Base-by-base conservation (phyloP, 2,329 filamentous ascomycete genomes). In the Aspergillus japonicus region DNA sequence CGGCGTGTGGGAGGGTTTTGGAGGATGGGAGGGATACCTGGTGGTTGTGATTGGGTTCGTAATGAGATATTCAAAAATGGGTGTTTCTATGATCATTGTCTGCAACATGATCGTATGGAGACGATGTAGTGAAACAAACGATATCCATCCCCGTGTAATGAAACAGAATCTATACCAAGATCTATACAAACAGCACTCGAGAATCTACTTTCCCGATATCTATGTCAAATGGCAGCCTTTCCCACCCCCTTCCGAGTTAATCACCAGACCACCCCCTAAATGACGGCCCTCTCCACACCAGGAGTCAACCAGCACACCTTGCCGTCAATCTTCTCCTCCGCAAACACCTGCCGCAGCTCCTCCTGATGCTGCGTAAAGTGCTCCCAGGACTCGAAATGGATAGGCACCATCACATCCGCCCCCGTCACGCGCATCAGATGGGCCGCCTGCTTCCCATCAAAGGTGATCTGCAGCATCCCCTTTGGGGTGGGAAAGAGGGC, bases 381-480 rank as follows among this genome's bases (percentile, higher is more conserved):
- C 1, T 64, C 66, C 78, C 79, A 82, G 1, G 70, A 71, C 56
- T 81, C 79, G 58, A 71, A 82, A 62, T 82, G 79, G 69, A 82
- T 77, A 0, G 79, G 80, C 1, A 82, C 71, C 39, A 81, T 59
- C 3, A 75, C 58, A 54, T 81, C 78, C 0, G 77, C 75, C 2
- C 67, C 68, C 5, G 80, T 71, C 10, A 77, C 78, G 0, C 71
- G 66, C 47, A 76, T 70, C 23, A 82, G 66, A 54, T 62, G 66
- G 16, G 72, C 75, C 1, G 73, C 79, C 56, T 80, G 71, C 56
- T 70, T 73, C 0, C 78, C 79, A 62, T 78, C 78, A 73, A 81
- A 76, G 10, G 79, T 81, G 49, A 80, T 78, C 60, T 75, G 67
- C 23, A 78, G 42, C 5, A 68, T 64, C 1, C 73, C 72, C 2